phyloP scores from a whole-genome alignment of 176 grass and related monocot genomes.

The Ampelocalamus luodianensis region DNA sequence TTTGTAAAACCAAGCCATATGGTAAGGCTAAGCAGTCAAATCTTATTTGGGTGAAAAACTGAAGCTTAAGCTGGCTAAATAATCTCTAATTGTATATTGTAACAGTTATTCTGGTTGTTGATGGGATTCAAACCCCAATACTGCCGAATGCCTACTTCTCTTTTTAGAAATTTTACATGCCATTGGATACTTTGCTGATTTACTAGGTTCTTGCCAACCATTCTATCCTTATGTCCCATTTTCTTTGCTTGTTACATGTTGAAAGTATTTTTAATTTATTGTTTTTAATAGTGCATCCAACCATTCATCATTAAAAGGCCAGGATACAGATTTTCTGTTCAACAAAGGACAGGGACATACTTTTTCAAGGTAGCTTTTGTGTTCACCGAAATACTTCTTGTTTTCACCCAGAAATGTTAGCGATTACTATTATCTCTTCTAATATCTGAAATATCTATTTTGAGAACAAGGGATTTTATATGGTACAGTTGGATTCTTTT shows the following conservation, averaged over 20 bases:
- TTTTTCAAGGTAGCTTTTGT: constrained; percentile 77
- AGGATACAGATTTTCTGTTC: constrained; percentile 81
- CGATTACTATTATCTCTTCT: neutral
- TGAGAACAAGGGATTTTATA: constrained; percentile 15
- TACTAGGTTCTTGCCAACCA: neutral
- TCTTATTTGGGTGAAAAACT: neutral
- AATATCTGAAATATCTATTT: constrained; percentile 29
- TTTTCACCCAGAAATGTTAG: neutral
- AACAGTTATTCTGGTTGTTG: neutral
- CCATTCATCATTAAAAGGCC: constrained; percentile 57
- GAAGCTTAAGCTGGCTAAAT: neutral
- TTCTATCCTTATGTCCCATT: neutral
- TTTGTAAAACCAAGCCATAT: neutral
- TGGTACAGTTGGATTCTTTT: too few relatives aligned
- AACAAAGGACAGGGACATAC: constrained; percentile 83
- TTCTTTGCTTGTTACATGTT: constrained; percentile 18
- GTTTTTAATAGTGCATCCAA: constrained; percentile 28
- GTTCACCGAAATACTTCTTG: constrained; percentile 1
- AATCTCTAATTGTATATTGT: neutral
- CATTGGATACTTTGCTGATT: neutral
- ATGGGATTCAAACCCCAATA: constrained; percentile 5
- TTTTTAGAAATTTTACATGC: neutral
- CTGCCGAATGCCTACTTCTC: neutral
- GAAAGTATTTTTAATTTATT: neutral
- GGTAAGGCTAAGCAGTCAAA: constrained; percentile 7